Percentiles rank a stretch among this genome's conserved stretches.
phyloP scores from a whole-genome alignment of 257 asterid genomes.

The Echium plantagineum region DNA sequence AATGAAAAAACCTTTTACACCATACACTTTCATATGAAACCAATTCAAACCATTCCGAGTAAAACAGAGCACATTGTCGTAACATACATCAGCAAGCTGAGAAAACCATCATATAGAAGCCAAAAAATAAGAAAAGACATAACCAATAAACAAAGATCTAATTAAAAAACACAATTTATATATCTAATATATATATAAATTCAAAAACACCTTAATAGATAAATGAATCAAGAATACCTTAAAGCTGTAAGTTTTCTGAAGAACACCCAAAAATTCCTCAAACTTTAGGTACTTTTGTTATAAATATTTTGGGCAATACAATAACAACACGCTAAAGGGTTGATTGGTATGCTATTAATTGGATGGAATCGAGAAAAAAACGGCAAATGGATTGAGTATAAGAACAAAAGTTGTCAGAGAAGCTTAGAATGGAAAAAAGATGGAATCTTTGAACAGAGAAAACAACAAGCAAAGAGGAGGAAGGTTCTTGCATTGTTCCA shows the following conservation, averaged over 20 bases:
- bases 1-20: too few relatives aligned
- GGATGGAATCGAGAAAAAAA: neutral
- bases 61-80: neutral
- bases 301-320: too few relatives aligned
- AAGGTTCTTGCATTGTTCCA: conserved; percentile 1
- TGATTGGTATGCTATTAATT: neutral
- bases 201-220: neutral
- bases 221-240: neutral
- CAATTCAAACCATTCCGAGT: too few relatives aligned
- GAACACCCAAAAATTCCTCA: neutral
- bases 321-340: neutral
- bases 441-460: conserved; percentile 5
- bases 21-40: too few relatives aligned
- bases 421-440: conserved; percentile 7
- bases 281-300: neutral
- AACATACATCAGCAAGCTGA: neutral
- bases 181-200: too few relatives aligned
- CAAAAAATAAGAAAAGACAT: too few relatives aligned
- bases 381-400: conserved; percentile 9
- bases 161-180: too few relatives aligned
- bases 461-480: conserved; percentile 12
- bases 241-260: too few relatives aligned
- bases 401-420: neutral
- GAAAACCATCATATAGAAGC: too few relatives aligned
- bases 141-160: neutral